A percentile compares a stretch with the other conserved stretches of the same genome.
phyloP scores from a whole-genome alignment of 2,329 filamentous ascomycete species.

The Alternaria brassicicola region DNA sequence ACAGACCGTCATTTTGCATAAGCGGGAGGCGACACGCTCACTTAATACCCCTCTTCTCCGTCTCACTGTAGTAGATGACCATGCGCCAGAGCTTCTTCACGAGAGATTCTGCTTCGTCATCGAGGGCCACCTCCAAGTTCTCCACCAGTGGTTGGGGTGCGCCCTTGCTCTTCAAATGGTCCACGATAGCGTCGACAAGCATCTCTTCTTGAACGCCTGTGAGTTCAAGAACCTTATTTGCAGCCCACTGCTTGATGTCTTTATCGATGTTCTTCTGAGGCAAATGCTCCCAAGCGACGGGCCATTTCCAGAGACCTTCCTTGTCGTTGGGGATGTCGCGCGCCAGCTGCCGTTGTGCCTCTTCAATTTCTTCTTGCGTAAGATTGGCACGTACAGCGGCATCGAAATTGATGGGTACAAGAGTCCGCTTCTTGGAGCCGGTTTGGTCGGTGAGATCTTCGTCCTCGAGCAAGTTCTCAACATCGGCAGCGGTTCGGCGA shows the following conservation, averaged over 20 bases:
- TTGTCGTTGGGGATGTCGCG: conserved; percentile 88
- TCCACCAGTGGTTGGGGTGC: conserved; percentile 81
- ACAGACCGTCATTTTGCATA: not conserved
- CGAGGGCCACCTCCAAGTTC: conserved; percentile 83
- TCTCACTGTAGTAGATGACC: conserved; percentile 97
- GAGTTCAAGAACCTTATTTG: conserved; percentile 98
- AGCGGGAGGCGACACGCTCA: conserved; percentile 13
- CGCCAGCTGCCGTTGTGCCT: conserved; percentile 80
- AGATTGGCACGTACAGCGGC: conserved; percentile 53
- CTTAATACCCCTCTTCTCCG: conserved; percentile 81
- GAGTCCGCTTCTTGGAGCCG: conserved; percentile 70
- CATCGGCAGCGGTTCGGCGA: conserved; percentile 85
- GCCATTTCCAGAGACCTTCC: conserved; percentile 88
- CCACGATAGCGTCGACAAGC: conserved; percentile 89
- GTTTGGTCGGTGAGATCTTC: conserved; percentile 76
- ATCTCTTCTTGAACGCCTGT: conserved; percentile 96
- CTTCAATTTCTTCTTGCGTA: conserved; percentile 87
- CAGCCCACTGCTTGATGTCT: conserved; percentile 90
- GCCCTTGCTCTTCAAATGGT: conserved; percentile 77
- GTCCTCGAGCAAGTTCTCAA: conserved; percentile 92
- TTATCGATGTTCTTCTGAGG: conserved; percentile 80
- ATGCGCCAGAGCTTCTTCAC: conserved; percentile 98
- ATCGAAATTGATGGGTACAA: conserved; percentile 59
- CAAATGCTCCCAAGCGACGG: conserved; percentile 89
- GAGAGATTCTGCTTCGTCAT: conserved; percentile 91